These are phyloP conservation scores for Mycothermus thermophilus DNA, from an alignment of 495 filamentous ascomycete species.

Conservation along the genomic window DNA sequence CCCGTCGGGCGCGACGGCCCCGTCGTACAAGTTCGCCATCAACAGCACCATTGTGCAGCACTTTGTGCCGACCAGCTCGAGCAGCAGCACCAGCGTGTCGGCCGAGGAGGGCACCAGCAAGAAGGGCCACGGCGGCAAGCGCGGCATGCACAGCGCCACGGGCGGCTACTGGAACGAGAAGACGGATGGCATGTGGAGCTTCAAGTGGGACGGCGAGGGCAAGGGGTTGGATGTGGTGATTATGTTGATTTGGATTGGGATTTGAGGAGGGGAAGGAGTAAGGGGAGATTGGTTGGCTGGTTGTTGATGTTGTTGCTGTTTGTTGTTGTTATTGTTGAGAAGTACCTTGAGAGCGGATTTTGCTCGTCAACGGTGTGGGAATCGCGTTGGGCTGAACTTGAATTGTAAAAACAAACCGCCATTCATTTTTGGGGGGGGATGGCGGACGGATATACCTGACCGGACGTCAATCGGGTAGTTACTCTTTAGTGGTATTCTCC, in stretches of 20 bases:
- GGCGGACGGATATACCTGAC: too few relatives aligned
- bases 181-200: constrained; percentile 95
- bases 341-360: too few relatives aligned
- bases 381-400: too few relatives aligned
- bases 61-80: constrained; percentile 41
- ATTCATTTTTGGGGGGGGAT: too few relatives aligned
- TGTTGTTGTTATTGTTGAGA: too few relatives aligned
- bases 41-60: constrained; percentile 99
- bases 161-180: constrained; percentile 97
- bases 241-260: constrained; percentile 75
- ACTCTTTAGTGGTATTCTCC: neutral
- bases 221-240: constrained; percentile 87
- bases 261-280: constrained; percentile 21
- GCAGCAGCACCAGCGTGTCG: constrained; percentile 24
- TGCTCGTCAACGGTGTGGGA: too few relatives aligned
- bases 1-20: constrained; percentile 33
- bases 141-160: constrained; percentile 91
- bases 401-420: too few relatives aligned
- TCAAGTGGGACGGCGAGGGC: constrained; percentile 77
- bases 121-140: constrained; percentile 54
- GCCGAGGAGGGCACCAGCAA: constrained; percentile 32
- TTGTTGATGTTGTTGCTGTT: neutral
- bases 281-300: neutral
- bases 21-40: constrained; percentile 76
- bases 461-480: too few relatives aligned